Evolutionary conservation across 306 rosid genomes (phyloP), one percentile per base, ranked within the genome.

Genomic region (Vachellia pachyceras): DNA sequence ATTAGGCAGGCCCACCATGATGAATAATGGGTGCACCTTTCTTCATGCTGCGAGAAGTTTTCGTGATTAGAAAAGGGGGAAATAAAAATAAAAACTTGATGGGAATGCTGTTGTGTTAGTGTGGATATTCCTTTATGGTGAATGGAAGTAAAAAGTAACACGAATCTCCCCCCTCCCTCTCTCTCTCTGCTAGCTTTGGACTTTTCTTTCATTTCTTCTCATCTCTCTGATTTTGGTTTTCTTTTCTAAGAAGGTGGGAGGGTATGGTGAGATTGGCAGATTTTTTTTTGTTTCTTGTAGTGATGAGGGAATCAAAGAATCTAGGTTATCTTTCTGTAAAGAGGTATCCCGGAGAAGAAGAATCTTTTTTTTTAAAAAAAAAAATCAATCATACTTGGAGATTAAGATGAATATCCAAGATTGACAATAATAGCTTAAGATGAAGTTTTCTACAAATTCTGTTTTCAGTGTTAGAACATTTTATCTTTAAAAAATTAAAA

Each of bases 291-390:
- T 93, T 93, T 78, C 87, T 84, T 90, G 89, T 79, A 85, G 84
- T 84, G 87, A 74, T 78, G 87, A 84, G 89, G 89, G 98, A 93
- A 96, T 96, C 92, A 90, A 96, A 85, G 98, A 92, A 96, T 96
- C 98, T 92, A 85, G 85, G 84, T n/a, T 82, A 77, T 86, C 55
- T 84, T 82, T 77, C 63, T 70, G 77, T 78, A 80, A 15, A 75
- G 68, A 83, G 80, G 83, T 74, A 85, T 73, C 66, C 81, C 79
- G 63, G 7, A 54, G 61, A 7, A 80, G 33, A 41, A 69, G 80
- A 42, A 83, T n/a, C 3, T 29, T 29, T 29, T 29, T 29, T 3
- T 72, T 2, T 2, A 82, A 71, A 86, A 83, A 71, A 86, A 83
- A 54, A 72, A 77, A 84, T 82, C 74, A 79, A 14, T 83, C 68